phyloP scores from a whole-genome alignment of 2,329 filamentous ascomycete genomes.

The Aspergillus sp. region DNA sequence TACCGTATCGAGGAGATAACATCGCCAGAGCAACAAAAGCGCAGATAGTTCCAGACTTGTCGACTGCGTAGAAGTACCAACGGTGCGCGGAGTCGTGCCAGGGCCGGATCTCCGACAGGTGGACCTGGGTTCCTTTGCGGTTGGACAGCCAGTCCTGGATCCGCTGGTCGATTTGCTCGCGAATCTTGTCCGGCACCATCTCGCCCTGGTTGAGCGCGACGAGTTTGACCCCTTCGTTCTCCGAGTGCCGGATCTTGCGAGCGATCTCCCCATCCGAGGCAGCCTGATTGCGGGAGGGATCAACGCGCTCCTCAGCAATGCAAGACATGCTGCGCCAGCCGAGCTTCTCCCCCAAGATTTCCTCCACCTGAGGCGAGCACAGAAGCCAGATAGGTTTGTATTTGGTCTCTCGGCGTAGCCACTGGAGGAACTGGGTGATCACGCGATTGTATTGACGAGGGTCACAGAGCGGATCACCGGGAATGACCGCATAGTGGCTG shows the following conservation, averaged over 20 bases:
- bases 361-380: constrained; percentile 74
- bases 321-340: constrained; percentile 88
- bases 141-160: constrained; percentile 76
- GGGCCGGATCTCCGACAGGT: constrained; percentile 83
- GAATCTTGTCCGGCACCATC: constrained; percentile 64
- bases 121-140: constrained; percentile 82
- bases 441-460: constrained; percentile 71
- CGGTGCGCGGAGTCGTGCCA: constrained; percentile 84
- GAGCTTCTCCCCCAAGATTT: constrained; percentile 74
- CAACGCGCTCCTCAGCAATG: constrained; percentile 83
- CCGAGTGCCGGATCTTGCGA: constrained; percentile 75
- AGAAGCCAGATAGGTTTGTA: constrained; percentile 88
- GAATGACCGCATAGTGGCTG: constrained; percentile 73
- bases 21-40: constrained; percentile 81
- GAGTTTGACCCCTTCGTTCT: constrained; percentile 81
- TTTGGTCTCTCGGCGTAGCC: constrained; percentile 66
- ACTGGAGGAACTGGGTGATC: constrained; percentile 71
- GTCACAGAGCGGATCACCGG: constrained; percentile 86
- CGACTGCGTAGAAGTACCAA: constrained; percentile 79
- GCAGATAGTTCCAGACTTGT: constrained; percentile 68
- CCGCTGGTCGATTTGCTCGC: constrained; percentile 66
- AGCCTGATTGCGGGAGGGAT: constrained; percentile 67
- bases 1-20: constrained; percentile 76
- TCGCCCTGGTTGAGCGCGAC: constrained; percentile 68
- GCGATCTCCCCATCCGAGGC: constrained; percentile 65